phyloP scores from a whole-genome alignment of 352 stramenopile genomes.

The Achlya hypogyna region DNA sequence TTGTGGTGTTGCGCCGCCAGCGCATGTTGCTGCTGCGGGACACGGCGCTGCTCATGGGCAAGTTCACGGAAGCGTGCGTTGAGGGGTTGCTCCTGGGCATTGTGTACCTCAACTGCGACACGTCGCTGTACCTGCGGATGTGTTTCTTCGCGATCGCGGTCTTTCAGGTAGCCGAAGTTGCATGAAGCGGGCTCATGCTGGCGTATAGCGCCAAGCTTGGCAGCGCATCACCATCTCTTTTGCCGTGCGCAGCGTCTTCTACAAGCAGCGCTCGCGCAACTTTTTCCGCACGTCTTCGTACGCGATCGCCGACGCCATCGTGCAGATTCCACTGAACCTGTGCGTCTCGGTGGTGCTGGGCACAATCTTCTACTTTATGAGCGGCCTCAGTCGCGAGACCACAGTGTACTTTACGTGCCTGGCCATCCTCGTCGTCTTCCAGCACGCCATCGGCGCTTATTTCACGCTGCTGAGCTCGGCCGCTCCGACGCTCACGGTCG shows the following conservation, averaged over 20 bases:
- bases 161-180: conserved; percentile 30
- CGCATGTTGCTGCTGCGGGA: conserved; percentile 59
- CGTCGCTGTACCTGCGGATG: conserved; percentile 59
- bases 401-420: conserved; percentile 72
- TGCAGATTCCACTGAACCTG: conserved; percentile 48
- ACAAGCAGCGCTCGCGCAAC: conserved; percentile 83
- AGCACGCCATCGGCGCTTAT: conserved; percentile 54
- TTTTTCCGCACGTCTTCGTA: conserved; percentile 84
- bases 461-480: conserved; percentile 51
- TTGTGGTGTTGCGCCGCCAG: conserved; percentile 45
- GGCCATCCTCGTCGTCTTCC: conserved; percentile 63
- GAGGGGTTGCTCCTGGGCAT: conserved; percentile 74
- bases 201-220: conserved; percentile 36
- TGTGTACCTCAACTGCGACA: conserved; percentile 48
- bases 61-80: conserved; percentile 53
- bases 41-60: conserved; percentile 46
- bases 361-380: conserved; percentile 85
- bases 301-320: conserved; percentile 47
- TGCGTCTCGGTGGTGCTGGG: conserved; percentile 59
- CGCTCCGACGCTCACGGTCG: conserved; percentile 44
- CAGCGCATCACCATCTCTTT: conserved; percentile 61
- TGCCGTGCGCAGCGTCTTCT: conserved; percentile 76
- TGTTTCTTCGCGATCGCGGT: conserved; percentile 63
- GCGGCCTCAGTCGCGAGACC: conserved; percentile 51
- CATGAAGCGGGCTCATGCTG: not conserved